Base-by-base conservation (phyloP, 768 basidiomycete species). In the Tubosaeta brunneosetosa region DNA sequence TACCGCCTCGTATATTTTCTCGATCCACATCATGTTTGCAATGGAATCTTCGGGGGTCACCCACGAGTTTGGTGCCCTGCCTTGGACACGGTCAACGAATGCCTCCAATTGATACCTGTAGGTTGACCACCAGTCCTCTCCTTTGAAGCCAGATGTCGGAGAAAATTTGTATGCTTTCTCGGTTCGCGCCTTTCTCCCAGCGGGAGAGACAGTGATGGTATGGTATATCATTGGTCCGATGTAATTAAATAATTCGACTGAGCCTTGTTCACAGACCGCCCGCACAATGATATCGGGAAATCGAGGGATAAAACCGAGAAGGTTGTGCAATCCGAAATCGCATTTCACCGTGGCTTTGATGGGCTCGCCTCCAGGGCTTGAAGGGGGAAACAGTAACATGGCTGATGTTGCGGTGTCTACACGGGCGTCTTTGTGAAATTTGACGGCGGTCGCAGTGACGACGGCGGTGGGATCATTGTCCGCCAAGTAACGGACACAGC, bases 41-140 rank as follows among this genome's bases (percentile, higher is more conserved):
- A 85, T 64, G 2, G 80, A 77, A 59, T 84, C 80, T 50, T 85
- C 77, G 13, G 65, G 66, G 7, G 69, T 62, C 34, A 84, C 57
- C 84, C 85, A 87, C 13, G 74, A 74, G 51, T 77, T 72, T 2
- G 82, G 79, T 19, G 66, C 63, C 32, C 77, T 71, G 16, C 82
- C 82, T 52, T 71, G 72, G 42, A 86, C 55, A 61, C 73, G 76
- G 60, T 87, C 79, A 8, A 86, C 78, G 51, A 85, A 85, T 7
- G 79, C 80, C 66, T 86, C 83, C 34, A 85, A 66, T 65, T 85
- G 83, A 54, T 78, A 82, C 25, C 70, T 64, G 51, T 71, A 69
- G 22, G 82, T 78, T 34, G 78, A 70, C 83, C 83, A 86, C 77
- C 79, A 82, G 9, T 71, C 70, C 63, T 83, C 76, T 19, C 82